Conservation (phyloP, 805 yeast genomes). For the Teunomyces atbi region DNA sequence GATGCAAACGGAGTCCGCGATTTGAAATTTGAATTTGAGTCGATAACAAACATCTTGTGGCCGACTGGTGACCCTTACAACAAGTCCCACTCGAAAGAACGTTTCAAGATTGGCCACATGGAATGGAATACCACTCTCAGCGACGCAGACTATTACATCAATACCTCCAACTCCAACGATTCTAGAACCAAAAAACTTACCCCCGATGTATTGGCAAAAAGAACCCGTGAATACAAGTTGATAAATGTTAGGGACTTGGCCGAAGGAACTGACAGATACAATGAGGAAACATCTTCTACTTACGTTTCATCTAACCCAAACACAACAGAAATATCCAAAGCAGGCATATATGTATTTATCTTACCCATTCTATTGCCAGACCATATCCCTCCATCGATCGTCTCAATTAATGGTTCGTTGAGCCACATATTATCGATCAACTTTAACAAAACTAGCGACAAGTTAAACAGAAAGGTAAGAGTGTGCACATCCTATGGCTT, state of each 20-base stretch:
- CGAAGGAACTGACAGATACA: conserved; percentile 5
- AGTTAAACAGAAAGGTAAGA: conserved; percentile 34
- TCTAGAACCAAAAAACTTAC: conserved; percentile 39
- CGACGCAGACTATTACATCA: conserved; percentile 47
- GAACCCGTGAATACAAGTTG: conserved; percentile 34
- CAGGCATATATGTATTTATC: conserved; percentile 71
- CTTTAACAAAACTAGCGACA: conserved; percentile 38
- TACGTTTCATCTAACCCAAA: neutral
- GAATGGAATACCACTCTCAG: conserved; percentile 40
- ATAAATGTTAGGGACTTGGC: conserved; percentile 10
- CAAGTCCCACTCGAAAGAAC: conserved; percentile 43
- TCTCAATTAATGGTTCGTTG: conserved; percentile 50
- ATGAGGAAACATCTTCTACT: neutral
- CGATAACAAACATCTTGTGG: conserved; percentile 49
- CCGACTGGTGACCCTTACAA: conserved; percentile 52
- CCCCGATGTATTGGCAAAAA: conserved; percentile 43
- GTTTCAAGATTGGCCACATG: conserved; percentile 46
- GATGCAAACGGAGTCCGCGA: conserved; percentile 34
- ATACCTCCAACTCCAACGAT: conserved; percentile 42
- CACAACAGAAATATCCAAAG: conserved; percentile 31
- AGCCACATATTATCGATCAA: conserved; percentile 42
- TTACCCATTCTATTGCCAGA: conserved; percentile 63
- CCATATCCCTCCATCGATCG: conserved; percentile 59
- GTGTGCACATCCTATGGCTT: conserved; percentile 30
- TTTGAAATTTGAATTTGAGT: conserved; percentile 42